phyloP scores from a whole-genome alignment of 257 asterid genomes.

The Solanum okadae region DNA sequence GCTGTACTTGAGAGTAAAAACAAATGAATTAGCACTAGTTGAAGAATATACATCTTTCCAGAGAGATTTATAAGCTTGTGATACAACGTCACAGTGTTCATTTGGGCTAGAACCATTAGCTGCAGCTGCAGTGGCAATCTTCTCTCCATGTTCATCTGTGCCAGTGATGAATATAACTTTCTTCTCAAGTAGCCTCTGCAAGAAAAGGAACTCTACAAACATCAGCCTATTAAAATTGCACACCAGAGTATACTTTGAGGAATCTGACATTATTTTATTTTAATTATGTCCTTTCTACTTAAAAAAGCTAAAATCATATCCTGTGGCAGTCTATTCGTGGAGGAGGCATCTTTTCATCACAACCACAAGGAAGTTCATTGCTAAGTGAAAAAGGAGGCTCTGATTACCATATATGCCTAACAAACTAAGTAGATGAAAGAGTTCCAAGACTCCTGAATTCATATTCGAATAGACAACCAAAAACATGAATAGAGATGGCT shows the following conservation, averaged over 20 bases:
- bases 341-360: background rate
- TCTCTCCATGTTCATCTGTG: slow-evolving; percentile 97
- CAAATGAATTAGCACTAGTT: background rate
- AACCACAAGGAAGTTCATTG: background rate
- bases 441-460: background rate
- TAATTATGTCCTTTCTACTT: background rate
- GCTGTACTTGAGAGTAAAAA: background rate
- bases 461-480: background rate
- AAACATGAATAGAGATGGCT: background rate
- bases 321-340: background rate
- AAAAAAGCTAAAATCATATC: background rate
- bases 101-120: slow-evolving; percentile 61
- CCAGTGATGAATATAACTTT: slow-evolving; percentile 85
- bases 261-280: background rate
- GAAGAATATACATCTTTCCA: slow-evolving; percentile 62
- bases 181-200: slow-evolving; percentile 77
- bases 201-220: slow-evolving; percentile 1
- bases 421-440: background rate
- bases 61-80: slow-evolving; percentile 64
- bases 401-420: background rate
- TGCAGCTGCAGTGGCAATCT: slow-evolving; percentile 85
- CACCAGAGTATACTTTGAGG: background rate
- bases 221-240: background rate
- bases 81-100: slow-evolving; percentile 73
- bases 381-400: background rate